phyloP scores from a whole-genome alignment of 2,329 filamentous ascomycete genomes.

The Alternaria sp. region DNA sequence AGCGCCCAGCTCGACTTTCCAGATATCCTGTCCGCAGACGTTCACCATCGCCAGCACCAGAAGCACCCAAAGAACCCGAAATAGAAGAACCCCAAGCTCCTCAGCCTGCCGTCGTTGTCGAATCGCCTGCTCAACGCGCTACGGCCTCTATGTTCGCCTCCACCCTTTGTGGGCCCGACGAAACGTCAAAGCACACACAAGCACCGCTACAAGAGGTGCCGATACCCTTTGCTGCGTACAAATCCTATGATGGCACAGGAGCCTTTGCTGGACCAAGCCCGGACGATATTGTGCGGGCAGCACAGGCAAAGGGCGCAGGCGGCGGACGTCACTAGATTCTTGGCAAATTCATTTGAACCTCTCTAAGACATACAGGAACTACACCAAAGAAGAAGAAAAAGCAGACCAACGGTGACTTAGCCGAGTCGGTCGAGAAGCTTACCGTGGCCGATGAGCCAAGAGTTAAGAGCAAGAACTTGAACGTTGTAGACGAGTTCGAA shows the following conservation, averaged over 20 bases:
- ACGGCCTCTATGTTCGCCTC: slow-evolving; percentile 62
- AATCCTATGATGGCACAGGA: slow-evolving; percentile 57
- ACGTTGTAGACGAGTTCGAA: slow-evolving; percentile 83
- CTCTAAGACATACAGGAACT: slow-evolving; percentile 37
- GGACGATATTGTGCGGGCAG: slow-evolving; percentile 86
- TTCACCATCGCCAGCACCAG: slow-evolving; percentile 37
- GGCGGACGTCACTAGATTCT: slow-evolving; percentile 44
- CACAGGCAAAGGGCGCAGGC: slow-evolving; percentile 67
- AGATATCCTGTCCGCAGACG: slow-evolving; percentile 43
- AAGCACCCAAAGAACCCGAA: slow-evolving; percentile 24
- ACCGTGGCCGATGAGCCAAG: slow-evolving; percentile 60
- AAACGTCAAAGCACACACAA: slow-evolving; percentile 7
- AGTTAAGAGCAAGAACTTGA: slow-evolving; percentile 77
- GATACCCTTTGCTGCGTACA: slow-evolving; percentile 53
- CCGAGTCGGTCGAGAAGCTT: slow-evolving; percentile 59
- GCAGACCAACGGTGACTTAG: slow-evolving; percentile 45
- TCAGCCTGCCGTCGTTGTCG: slow-evolving; percentile 32
- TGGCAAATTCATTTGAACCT: slow-evolving; percentile 11
- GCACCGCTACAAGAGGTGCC: slow-evolving; percentile 31
- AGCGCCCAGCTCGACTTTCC: slow-evolving; percentile 18
- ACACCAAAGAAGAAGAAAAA: slow-evolving; percentile 42
- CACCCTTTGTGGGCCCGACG: slow-evolving; percentile 54
- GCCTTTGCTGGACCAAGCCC: slow-evolving; percentile 88
- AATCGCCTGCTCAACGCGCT: slow-evolving; percentile 54
- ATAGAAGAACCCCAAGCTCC: slow-evolving; percentile 24